Evolutionary conservation across 345 rosid species (phyloP), one percentile per base, ranked within the genome.

Genomic region (Euphorbia lathyris): DNA sequence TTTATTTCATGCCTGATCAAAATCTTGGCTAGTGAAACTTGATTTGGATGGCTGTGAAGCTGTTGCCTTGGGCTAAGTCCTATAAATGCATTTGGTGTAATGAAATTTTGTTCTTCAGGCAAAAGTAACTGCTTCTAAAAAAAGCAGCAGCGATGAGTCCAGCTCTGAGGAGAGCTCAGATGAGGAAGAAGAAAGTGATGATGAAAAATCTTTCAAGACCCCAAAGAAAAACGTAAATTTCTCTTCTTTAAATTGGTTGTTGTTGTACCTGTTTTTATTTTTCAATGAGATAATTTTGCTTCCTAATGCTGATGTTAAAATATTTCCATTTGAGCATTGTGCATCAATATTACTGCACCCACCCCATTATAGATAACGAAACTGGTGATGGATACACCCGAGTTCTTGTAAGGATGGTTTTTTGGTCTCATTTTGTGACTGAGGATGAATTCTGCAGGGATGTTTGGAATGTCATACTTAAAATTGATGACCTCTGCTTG

Each of bases 181-280:
- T 40, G 72, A 63, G 11, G 80, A 77, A 65, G 84, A 80, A 3
- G 86, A 82, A 9, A 81, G 88, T 58, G 93, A 85, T 19, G 87
- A 84, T 7, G 93, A 88, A 66, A 75, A 82, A 61, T 68, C 76
- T 6, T 9, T 60, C 9, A 83, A 82, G 70, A 80, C 85, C 36
- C 83, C 85, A 6, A 77, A 74, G 83, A 87, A 83, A 81, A 85
- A 73, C 56, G 89, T 85, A 61, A 70, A 5, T 9, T 4, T 20
- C 9, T 6, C 45, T 40, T 10, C 9, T 59, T n/a, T 43, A 19
- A 34, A 19, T 20, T 8, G n/a, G n/a, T n/a, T n/a, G n/a, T 17
- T 2, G 51, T 13, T 25, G 25, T 40, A 6, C 5, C 9, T 36
- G 43, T 32, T 30, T 74, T 38, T 3, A 14, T 19, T 32, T 13